Base-by-base conservation (phyloP, 2,329 filamentous ascomycete genomes). In the Fusarium annulatum region DNA sequence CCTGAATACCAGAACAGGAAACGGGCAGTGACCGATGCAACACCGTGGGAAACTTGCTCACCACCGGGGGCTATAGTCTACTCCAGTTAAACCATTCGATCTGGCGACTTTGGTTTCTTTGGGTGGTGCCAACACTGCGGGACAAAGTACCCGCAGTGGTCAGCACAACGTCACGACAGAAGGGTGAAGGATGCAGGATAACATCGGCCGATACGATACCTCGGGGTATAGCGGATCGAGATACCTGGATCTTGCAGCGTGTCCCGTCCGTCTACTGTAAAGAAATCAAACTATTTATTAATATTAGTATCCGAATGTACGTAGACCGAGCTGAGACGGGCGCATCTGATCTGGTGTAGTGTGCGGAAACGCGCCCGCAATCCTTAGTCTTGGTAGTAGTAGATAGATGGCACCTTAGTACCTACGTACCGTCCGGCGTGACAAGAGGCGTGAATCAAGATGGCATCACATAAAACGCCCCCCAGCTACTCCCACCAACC, bases 81-180 rank as follows among this genome's bases (percentile, higher is more conserved):
- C 68, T 53, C 73, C 63, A 76, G 61, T 74, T 65, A 66, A 69
- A 74, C 58, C 69, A 64, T 75, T 72, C 74, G 64, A 75, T 75
- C 61, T 72, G 59, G 67, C 36, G n/a, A 19, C 28, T 26, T n/a
- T 34, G 16, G 33, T 74, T 72, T 67, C 62, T 72, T 74, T 68
- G 74, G 72, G 67, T 72, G 71, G 67, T 72, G 61, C 67, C 61
- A 73, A 52, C 41, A 41, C 49, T 49, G 65, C 56, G 42, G 67
- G 36, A 56, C 64, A 67, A 34, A 48, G 33, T 55, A 53, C 43
- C 45, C 36, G 52, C 52, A 38, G 39, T 42, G 60, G 49, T 46
- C 60, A 38, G 48, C 48, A 51, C 52, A 36, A 36, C 60, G 43
- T 43, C 57, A 49, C 53, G 38, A 36, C 34, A 41, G 57, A 53